phyloP scores from a whole-genome alignment of 768 basidiomycete genomes.

The Neoboletus magnificus region DNA sequence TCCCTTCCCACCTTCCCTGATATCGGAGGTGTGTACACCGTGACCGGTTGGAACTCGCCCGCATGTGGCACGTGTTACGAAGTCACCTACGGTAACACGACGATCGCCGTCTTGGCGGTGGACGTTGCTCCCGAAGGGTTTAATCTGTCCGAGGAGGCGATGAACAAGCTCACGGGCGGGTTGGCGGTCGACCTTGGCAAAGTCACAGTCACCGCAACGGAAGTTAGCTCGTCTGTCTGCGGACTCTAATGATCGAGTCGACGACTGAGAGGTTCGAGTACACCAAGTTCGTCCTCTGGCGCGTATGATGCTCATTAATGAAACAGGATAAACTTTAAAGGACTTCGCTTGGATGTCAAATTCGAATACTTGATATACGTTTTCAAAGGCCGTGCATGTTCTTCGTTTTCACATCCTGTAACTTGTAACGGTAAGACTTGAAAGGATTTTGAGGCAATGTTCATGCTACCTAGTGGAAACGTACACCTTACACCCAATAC shows the following conservation, averaged over 20 bases:
- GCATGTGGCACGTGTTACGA: constrained; percentile 35
- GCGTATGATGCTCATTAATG: not conserved
- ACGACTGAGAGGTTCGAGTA: not conserved
- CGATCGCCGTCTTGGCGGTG: constrained; percentile 27
- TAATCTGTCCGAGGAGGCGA: constrained; percentile 49
- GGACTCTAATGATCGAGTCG: constrained; percentile 27
- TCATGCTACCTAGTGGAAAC: not conserved
- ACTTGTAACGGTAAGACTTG: not conserved
- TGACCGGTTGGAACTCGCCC: constrained; percentile 28
- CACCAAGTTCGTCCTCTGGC: not conserved
- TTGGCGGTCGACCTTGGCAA: constrained; percentile 47
- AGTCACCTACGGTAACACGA: constrained; percentile 24
- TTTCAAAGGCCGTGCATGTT: not conserved
- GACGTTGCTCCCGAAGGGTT: constrained; percentile 35
- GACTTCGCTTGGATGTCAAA: not conserved
- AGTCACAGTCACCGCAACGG: constrained; percentile 40
- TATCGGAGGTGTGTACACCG: constrained; percentile 33
- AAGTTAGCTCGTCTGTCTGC: constrained; percentile 48
- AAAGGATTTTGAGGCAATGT: not conserved
- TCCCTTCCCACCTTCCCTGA: constrained; percentile 31
- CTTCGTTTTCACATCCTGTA: not conserved
- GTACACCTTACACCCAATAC: constrained; percentile 41
- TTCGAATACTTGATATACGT: not conserved
- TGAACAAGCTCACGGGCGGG: constrained; percentile 50
- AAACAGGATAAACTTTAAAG: not conserved